These are phyloP conservation scores for Collybiopsis confluens DNA, from an alignment of 768 basidiomycete genomes.

Conservation along the genomic window DNA sequence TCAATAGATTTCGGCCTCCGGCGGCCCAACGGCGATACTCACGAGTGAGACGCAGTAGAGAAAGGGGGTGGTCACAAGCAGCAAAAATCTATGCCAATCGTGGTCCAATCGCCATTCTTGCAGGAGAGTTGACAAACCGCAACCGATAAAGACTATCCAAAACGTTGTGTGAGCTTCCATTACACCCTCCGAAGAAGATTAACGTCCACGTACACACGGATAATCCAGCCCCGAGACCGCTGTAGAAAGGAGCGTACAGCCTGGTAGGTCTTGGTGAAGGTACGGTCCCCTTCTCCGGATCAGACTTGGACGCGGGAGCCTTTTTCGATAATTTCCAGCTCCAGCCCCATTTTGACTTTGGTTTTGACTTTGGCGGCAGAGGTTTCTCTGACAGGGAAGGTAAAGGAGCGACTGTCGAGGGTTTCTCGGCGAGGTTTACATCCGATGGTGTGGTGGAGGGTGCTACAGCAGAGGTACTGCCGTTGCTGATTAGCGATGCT, in stretches of 20 bases:
- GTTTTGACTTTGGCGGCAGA: constrained; percentile 22
- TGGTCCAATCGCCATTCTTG: constrained; percentile 69
- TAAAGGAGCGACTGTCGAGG: constrained; percentile 24
- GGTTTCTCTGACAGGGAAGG: constrained; percentile 23
- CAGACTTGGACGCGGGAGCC: constrained; percentile 25
- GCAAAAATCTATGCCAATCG: constrained; percentile 55
- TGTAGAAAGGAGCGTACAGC: constrained; percentile 69
- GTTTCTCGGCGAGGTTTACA: constrained; percentile 52
- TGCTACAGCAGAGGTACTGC: constrained; percentile 32
- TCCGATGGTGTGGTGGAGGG: constrained; percentile 50
- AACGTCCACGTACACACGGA: constrained; percentile 62
- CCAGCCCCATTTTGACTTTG: constrained; percentile 33
- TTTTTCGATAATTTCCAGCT: constrained; percentile 43
- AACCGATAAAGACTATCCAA: constrained; percentile 60
- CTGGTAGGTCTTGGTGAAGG: constrained; percentile 43
- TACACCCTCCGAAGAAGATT: not conserved
- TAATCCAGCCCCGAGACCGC: constrained; percentile 64
- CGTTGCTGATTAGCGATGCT: constrained; percentile 33
- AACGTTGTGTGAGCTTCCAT: not conserved
- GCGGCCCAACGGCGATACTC: constrained; percentile 17
- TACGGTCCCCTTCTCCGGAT: constrained; percentile 47
- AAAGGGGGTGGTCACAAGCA: constrained; percentile 64
- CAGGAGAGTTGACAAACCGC: constrained; percentile 54
- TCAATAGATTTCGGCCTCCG: not conserved
- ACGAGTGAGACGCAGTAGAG: constrained; percentile 75